Base-by-base conservation (phyloP, 1,139 yeast genomes). In the Taphrina flavorubra region DNA sequence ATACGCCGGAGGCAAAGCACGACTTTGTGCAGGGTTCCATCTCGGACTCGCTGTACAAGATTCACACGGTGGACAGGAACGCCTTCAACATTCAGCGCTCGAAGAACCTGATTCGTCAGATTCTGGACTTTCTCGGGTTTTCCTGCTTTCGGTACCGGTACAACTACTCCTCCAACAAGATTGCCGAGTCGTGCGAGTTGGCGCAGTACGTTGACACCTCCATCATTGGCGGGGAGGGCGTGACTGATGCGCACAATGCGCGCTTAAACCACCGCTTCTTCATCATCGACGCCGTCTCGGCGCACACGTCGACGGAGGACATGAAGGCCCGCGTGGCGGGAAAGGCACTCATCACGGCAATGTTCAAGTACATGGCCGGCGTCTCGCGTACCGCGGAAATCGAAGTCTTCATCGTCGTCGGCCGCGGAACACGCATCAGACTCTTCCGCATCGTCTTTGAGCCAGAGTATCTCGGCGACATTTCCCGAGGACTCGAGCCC, bases 351-450 rank as follows among this genome's bases (percentile, higher is more conserved):
- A 55, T 63, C 56, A 63, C 67, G 20, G 59, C 61, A 25, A 36
- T 63, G 36, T 47, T 63, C 58, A 63, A 63, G 53, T 63, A 63
- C 61, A 63, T 63, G 67, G 67, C 61, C 42, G 67, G 67, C 56
- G 67, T 63, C 20, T 63, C 61, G 3, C 67, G 67, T 6, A 63
- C 60, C 20, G n/a, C 56, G 18, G 67, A 63, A 37, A 63, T 63
- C 16, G 67, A 63, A 25, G 61, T 63, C 40, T 65, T 65, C 25
- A 57, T 65, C 57, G 16, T 65, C 18, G 64, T 65, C 14, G 68
- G 68, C 10, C 49, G 68, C 13, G 68, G 68, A 16, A 65, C 68
- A 11, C 31, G 39, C 44, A 42, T 49, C 7, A 47, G 67, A 20
- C 51, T 63, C 46, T 63, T 16, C 56, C 53, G 67, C 13, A 63